Conservation (phyloP, 306 rosid genomes). For the Cajanus cajan region DNA sequence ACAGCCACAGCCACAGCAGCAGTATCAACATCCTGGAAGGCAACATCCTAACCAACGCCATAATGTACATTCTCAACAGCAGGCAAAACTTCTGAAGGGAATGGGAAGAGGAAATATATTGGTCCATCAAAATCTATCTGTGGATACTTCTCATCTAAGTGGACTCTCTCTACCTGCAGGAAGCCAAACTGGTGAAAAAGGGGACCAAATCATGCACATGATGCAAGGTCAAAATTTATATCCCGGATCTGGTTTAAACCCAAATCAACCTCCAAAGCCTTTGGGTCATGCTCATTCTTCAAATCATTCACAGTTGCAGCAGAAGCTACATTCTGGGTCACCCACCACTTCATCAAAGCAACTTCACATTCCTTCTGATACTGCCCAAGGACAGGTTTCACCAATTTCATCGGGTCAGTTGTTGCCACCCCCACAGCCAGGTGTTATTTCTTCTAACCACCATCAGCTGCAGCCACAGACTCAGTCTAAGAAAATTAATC, state of each 20-base stretch:
- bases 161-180: slow-evolving; percentile 60
- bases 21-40: slow-evolving; percentile 67
- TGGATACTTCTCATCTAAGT: slow-evolving; percentile 62
- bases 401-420: slow-evolving; percentile 51
- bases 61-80: slow-evolving; percentile 64
- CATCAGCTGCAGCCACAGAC: slow-evolving; percentile 44
- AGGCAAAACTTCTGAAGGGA: slow-evolving; percentile 65
- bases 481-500: slow-evolving; percentile 61
- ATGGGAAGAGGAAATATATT: slow-evolving; percentile 62
- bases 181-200: slow-evolving; percentile 69
- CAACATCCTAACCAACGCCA: slow-evolving; percentile 77
- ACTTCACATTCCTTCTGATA: slow-evolving; percentile 59
- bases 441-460: slow-evolving; percentile 43
- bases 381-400: slow-evolving; percentile 52
- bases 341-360: slow-evolving; percentile 52
- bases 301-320: slow-evolving; percentile 61
- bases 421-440: slow-evolving; percentile 40
- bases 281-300: slow-evolving; percentile 51
- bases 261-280: slow-evolving; percentile 53
- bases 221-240: slow-evolving; percentile 65
- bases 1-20: slow-evolving; percentile 54
- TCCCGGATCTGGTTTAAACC: slow-evolving; percentile 60
- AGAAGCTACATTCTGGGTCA: slow-evolving; percentile 52
- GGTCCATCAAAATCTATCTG: slow-evolving; percentile 54
- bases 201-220: slow-evolving; percentile 62